phyloP scores from a whole-genome alignment of 2,329 filamentous ascomycete species.

The Ophiosphaerella korrae region DNA sequence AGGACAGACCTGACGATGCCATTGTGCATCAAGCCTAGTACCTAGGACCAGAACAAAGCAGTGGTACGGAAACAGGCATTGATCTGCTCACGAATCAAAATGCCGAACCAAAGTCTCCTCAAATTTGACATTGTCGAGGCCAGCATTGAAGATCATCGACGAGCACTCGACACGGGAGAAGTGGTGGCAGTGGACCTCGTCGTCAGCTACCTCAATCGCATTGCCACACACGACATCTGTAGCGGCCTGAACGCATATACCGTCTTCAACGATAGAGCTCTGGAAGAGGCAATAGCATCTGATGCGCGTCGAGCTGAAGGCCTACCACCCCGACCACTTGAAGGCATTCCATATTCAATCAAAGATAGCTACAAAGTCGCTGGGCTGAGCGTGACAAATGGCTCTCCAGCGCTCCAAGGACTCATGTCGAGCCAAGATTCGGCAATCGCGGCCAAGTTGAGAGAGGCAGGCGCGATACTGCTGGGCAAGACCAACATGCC shows the following conservation, averaged over 20 bases:
- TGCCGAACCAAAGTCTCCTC: not conserved
- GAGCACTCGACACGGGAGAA: slow-evolving; percentile 48
- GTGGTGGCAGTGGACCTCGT: slow-evolving; percentile 55
- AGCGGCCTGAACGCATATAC: slow-evolving; percentile 55
- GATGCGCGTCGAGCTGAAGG: slow-evolving; percentile 52
- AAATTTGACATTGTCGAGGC: slow-evolving; percentile 53
- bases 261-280: slow-evolving; percentile 53
- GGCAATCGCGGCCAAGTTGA: slow-evolving; percentile 55
- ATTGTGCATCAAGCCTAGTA: too few species aligned
- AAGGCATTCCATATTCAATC: slow-evolving; percentile 63
- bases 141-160: slow-evolving; percentile 52
- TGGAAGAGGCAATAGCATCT: slow-evolving; percentile 55
- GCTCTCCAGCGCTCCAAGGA: slow-evolving; percentile 60
- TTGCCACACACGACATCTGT: slow-evolving; percentile 54
- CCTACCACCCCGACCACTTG: slow-evolving; percentile 48
- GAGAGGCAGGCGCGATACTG: slow-evolving; percentile 57
- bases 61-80: too few species aligned
- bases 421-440: slow-evolving; percentile 60
- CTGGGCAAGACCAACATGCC: slow-evolving; percentile 65
- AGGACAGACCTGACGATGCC: too few species aligned
- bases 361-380: slow-evolving; percentile 64
- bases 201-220: slow-evolving; percentile 54
- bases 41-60: too few species aligned
- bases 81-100: not conserved
- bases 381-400: slow-evolving; percentile 59